A percentile compares a stretch with the other conserved stretches of the same genome.
Evolutionary conservation across 1,139 yeast genomes (phyloP).

Genomic region (Petasospora rhodanensis): DNA sequence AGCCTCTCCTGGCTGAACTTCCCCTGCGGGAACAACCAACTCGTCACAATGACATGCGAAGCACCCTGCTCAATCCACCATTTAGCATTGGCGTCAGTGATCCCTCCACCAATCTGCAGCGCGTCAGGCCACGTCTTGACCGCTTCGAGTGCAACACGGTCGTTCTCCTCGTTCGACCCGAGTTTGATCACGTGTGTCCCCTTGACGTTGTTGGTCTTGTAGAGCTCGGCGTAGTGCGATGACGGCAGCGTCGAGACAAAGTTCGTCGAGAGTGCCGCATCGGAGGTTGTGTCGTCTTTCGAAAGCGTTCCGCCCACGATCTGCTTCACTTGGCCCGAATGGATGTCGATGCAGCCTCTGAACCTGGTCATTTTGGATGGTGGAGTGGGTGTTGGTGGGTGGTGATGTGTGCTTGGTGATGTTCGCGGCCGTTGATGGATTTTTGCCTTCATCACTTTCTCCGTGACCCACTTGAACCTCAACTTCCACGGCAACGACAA

Average conservation of each 20-base stretch:
- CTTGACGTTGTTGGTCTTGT: conserved; percentile 46
- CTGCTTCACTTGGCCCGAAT: conserved; percentile 91
- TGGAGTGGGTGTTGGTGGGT: not conserved
- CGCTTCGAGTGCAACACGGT: conserved; percentile 77
- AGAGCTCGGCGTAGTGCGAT: conserved; percentile 70
- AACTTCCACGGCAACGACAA: not conserved
- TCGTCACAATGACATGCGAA: conserved; percentile 83
- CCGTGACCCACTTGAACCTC: too few relatives aligned
- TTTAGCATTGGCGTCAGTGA: conserved; percentile 65
- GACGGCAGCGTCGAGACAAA: conserved; percentile 77
- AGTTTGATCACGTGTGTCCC: conserved; percentile 94
- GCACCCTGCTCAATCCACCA: conserved; percentile 71
- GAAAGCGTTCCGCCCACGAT: conserved; percentile 90
- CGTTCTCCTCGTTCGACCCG: conserved; percentile 73
- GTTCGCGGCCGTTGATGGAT: not conserved
- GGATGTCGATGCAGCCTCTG: conserved; percentile 94
- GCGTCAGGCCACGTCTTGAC: conserved; percentile 65
- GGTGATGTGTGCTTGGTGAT: conserved; percentile 1
- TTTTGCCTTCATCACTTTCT: too few relatives aligned
- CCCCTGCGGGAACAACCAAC: conserved; percentile 60
- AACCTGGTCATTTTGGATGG: conserved; percentile 64
- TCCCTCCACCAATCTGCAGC: conserved; percentile 93
- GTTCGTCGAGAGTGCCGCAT: conserved; percentile 45
- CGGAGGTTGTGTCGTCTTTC: conserved; percentile 33
- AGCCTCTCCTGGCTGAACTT: conserved; percentile 18